Conservation (phyloP, 768 basidiomycete genomes). For the Rossbeevera mucosa region DNA sequence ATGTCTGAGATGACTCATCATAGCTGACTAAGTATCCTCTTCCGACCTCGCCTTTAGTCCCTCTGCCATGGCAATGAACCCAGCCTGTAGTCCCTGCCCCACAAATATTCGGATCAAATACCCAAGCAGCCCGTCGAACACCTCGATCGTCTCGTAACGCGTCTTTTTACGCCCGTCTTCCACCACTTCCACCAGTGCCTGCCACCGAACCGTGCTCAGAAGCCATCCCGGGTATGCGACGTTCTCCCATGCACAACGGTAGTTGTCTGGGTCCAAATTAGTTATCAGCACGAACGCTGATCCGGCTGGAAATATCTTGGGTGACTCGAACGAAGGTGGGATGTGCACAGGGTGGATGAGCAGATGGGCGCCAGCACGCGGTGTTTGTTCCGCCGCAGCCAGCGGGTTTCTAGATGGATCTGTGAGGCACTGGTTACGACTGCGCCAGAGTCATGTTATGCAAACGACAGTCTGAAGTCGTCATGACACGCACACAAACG, state of each 20-base stretch:
- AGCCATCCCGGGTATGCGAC: conserved; percentile 41
- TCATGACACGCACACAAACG: conserved; percentile 44
- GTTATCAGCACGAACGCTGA: conserved; percentile 46
- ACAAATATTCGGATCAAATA: conserved; percentile 48
- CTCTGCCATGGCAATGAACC: conserved; percentile 52
- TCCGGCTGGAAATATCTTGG: conserved; percentile 28
- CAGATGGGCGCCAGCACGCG: conserved; percentile 45
- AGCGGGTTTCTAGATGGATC: conserved; percentile 40
- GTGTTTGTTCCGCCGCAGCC: conserved; percentile 41
- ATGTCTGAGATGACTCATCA: conserved; percentile 12
- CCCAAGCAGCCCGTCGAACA: conserved; percentile 53
- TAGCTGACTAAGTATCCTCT: not conserved
- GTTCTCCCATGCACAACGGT: conserved; percentile 55
- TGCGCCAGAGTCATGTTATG: conserved; percentile 16
- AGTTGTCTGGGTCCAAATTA: conserved; percentile 46
- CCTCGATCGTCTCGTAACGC: conserved; percentile 60
- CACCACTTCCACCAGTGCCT: conserved; percentile 44
- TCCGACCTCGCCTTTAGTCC: conserved; percentile 54
- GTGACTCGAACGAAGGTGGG: conserved; percentile 52
- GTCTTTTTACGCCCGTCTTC: conserved; percentile 46
- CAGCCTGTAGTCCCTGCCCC: conserved; percentile 37
- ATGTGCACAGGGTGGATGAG: conserved; percentile 51
- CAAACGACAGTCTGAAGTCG: not conserved
- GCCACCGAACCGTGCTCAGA: conserved; percentile 59
- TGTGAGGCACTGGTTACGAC: conserved; percentile 46